Base-by-base conservation (phyloP, 2,329 filamentous ascomycete genomes). In the Diaporthe australafricana region DNA sequence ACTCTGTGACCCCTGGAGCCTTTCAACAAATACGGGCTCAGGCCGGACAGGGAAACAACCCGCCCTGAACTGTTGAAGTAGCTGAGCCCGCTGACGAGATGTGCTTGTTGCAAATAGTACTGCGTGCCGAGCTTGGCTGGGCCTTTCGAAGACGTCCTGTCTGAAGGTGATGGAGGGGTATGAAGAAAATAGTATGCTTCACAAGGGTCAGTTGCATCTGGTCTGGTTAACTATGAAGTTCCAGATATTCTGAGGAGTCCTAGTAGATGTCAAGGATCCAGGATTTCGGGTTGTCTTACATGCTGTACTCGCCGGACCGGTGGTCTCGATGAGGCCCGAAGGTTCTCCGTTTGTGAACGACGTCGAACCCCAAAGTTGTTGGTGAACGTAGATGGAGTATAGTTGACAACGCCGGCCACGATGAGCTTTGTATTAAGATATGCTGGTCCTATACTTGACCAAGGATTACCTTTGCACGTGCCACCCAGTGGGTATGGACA, bases 401-500 rank as follows among this genome's bases (percentile, higher is more conserved):
- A 65, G 30, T 50, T 20, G 45, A 48, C 60, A 65, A 30, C 42
- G 60, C n/a, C n/a, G 45, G 60, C 60, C n/a, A 7, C 17, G 45
- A 65, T 38, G 60, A 65, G 45, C 45, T 65, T 65, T 65, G 60
- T 65, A 35, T 22, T 65, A 65, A 65, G 60, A 27, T 35, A 65
- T 65, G 60, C 60, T 65, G 60, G 60, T 65, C 60, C 60, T 65
- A 65, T 65, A 65, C 32, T 32, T 50, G 60, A 65, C 32, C 60
- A 65, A 50, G 45, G 45, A 48, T 42, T 25, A 48, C n/a, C 60
- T 65, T 65, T 65, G 60, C 48, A 65, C 38, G 30, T 65, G 42
- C 45, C 60, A 38, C 25, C 12, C 45, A 20, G 60, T 65, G 60
- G 60, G 30, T 50, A 65, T 50, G 14, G n/a, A 30, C 48, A 50